These are phyloP conservation scores for Acacia melanoxylon DNA, from an alignment of 306 rosid species.

Conservation along the genomic window DNA sequence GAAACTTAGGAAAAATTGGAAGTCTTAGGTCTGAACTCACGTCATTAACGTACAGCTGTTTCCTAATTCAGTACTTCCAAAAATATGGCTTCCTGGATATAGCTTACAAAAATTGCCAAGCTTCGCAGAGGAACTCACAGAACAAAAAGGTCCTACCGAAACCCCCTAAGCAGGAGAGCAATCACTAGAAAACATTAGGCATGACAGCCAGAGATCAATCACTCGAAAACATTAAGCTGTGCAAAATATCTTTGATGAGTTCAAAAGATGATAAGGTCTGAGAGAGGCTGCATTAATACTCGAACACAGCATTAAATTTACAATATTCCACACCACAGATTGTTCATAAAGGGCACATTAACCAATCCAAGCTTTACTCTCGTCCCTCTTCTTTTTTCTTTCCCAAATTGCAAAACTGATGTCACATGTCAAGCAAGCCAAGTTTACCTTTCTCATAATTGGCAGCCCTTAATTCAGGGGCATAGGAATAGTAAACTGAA, in stretches of 20 bases:
- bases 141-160: slow-evolving; percentile 91
- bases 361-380: not conserved
- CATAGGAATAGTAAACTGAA: not conserved
- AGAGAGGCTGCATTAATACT: slow-evolving; percentile 4
- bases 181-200: slow-evolving; percentile 21
- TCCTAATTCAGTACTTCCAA: slow-evolving; percentile 78
- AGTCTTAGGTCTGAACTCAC: slow-evolving; percentile 55
- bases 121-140: slow-evolving; percentile 74
- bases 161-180: slow-evolving; percentile 53
- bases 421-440: not conserved
- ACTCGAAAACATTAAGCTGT: slow-evolving; percentile 6
- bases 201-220: slow-evolving; percentile 6
- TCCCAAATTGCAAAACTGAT: not conserved
- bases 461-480: too few species aligned
- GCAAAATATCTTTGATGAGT: slow-evolving; percentile 7
- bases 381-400: not conserved
- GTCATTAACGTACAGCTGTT: slow-evolving; percentile 75
- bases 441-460: not conserved
- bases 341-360: not conserved
- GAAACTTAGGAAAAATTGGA: slow-evolving; percentile 11
- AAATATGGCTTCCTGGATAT: slow-evolving; percentile 81
- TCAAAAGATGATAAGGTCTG: slow-evolving; percentile 4
- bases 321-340: not conserved
- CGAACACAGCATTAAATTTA: not conserved
- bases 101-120: slow-evolving; percentile 77